Evolutionary conservation across 371 early-diverging fungal genomes (phyloP).

Genomic region (Choanephora cucurbitarum): DNA sequence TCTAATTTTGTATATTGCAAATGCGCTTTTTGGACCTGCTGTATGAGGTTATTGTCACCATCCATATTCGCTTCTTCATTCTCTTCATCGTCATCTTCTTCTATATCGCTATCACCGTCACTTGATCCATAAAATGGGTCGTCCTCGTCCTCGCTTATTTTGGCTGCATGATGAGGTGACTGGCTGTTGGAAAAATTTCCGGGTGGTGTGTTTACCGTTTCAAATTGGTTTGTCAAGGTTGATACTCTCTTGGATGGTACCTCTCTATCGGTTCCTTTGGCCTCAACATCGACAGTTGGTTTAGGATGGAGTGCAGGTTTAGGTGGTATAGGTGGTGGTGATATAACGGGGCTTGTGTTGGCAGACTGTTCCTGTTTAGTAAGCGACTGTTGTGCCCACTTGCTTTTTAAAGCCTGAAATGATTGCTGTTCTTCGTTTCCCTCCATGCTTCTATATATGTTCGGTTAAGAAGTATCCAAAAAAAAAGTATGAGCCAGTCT

Average conservation of each 20-base stretch:
- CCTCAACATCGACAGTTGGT: neutral
- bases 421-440: slow-evolving; percentile 21
- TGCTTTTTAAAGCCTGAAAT: slow-evolving; percentile 24
- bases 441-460: too few species aligned
- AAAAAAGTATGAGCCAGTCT: too few species aligned
- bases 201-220: slow-evolving; percentile 6
- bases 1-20: slow-evolving; percentile 30
- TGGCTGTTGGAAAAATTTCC: slow-evolving; percentile 11
- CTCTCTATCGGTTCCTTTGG: neutral
- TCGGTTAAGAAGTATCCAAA: too few species aligned
- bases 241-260: slow-evolving; percentile 8
- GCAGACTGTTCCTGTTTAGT: slow-evolving; percentile 1
- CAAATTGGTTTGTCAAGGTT: slow-evolving; percentile 15
- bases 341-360: neutral
- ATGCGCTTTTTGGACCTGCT: slow-evolving; percentile 29
- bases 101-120: slow-evolving; percentile 16
- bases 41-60: slow-evolving; percentile 17
- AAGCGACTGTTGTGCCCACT: slow-evolving; percentile 23
- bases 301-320: slow-evolving; percentile 19
- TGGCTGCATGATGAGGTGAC: neutral
- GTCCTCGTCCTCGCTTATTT: neutral
- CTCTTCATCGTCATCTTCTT: slow-evolving; percentile 10
- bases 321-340: slow-evolving; percentile 30
- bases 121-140: slow-evolving; percentile 16
- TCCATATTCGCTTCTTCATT: slow-evolving; percentile 7